Percentiles rank a stretch among this genome's conserved stretches.
Conservation (phyloP, 345 rosid species). For the Aquilaria sinensis region DNA sequence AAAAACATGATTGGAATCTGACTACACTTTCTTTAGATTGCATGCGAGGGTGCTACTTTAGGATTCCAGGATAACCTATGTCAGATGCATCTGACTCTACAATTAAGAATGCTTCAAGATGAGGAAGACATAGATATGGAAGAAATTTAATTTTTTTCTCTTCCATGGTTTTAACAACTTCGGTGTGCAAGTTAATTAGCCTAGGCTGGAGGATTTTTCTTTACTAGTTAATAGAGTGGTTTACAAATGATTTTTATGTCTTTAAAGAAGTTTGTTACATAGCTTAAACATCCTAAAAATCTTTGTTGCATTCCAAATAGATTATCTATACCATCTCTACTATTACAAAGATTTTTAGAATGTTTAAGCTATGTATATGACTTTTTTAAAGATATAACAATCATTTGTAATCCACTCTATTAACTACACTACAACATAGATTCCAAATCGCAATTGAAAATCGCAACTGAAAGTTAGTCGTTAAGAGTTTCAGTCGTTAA, state of each 20-base stretch:
- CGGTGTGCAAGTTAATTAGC: background rate
- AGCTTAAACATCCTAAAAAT: background rate
- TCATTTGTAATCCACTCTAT: background rate
- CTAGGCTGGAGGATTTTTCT: background rate
- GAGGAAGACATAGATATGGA: no score
- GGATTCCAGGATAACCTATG: background rate
- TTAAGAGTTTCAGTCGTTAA: no score
- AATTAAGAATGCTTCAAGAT: background rate
- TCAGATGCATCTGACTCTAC: background rate
- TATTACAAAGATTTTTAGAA: no score
- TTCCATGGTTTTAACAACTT: background rate
- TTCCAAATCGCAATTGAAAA: no score
- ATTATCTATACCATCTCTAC: no score
- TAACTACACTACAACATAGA: no score
- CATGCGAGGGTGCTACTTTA: background rate
- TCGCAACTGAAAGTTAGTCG: no score
- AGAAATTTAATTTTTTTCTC: no score
- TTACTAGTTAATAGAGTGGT: background rate
- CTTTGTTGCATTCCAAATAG: no score
- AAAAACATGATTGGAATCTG: background rate
- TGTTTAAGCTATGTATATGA: background rate
- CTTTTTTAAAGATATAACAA: no score
- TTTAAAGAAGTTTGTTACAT: background rate
- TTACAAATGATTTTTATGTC: no score
- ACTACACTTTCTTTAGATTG: background rate